Base-by-base conservation (phyloP, 106 monocot species). In the Acanthochlamys bracteata region DNA sequence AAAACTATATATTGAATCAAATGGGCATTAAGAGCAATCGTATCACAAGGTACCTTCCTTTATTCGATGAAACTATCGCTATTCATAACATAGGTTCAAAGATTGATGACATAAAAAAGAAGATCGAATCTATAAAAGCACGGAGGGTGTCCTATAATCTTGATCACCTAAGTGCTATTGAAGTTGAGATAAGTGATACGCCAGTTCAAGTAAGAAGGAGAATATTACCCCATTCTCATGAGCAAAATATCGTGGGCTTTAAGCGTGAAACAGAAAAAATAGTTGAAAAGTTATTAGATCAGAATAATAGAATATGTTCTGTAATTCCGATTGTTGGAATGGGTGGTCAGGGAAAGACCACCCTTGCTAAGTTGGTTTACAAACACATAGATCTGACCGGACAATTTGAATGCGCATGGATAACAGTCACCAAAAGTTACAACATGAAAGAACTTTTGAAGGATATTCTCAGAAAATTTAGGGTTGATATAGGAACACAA, bases 291-390 rank as follows among this genome's bases (percentile, higher is more conserved):
- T 43, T 75, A 20, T 20, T 63, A 3, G 24, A 55, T 12, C 33
- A 7, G 11, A 21, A 55, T 15, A 27, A 42, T 1, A 26, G 7
- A 39, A 14, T 42, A 7, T 61, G 62, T 0, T 39, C 10, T 0
- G 69, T 63, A 39, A 39, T 68, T 24, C 61, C 68, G 0, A 45
- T 75, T 12, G 67, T 61, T 12, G 80, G 71, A 1, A 58, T 71
- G 33, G 71, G 76, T 42, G 76, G 76, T 13, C 71, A 59, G 1
- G 71, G 76, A 14, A 77, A 77, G 24, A 71, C 76, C 0, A 77
- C 71, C 40, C 39, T 77, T 42, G 70, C 76, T 13, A 49, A 46
- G 7, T 57, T 69, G 54, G 72, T 77, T 62, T 77, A 46, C 24
- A 45, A 42, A 15, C 41, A n/a, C 41, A 42, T 13, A 10, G 45